Evolutionary conservation across 176 grass and related monocot genomes (phyloP), one percentile per base, ranked within the genome.

Genomic region (Microstegium vimineum): DNA sequence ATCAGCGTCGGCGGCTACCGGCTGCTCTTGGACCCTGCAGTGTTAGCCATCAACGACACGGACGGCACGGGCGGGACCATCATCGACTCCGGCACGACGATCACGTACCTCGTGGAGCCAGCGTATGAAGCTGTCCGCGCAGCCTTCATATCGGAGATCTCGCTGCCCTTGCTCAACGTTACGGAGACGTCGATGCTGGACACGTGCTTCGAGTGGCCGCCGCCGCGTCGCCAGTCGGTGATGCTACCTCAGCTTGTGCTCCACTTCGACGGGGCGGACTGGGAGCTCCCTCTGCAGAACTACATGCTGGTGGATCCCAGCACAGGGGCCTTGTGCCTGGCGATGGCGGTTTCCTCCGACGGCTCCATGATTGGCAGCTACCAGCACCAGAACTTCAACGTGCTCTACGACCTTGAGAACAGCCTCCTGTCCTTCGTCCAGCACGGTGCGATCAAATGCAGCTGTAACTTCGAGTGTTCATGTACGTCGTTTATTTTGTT

Each of bases 341-440:
- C 83, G 0, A 90, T 90, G 88, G 83, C 83, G 3, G 46, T 78
- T 27, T 90, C 88, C 0, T 8, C 8, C 4, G 88, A 77, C 13
- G 88, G 88, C 66, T 73, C 88, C 82, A 77, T 86, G 78, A 78
- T 90, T 66, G 88, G 88, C 34, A 90, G 22, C 83, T 90, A 73
- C 78, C 88, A 90, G 83, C 83, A 90, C 33, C 79, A 81, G 66
- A 90, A 90, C 78, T 82, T 90, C 46, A 78, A 86, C 73, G 66
- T 90, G 66, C 88, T 86, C 57, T 90, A 90, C 88, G 88, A 90
- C 83, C 80, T 82, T 65, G 78, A 81, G 73, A 88, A 91, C 85
- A 87, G 81, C 81, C 16, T 84, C 13, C n/a, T 91, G 33, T 85
- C 85, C 23, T 91, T 91, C 65, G 71, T 57, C 27, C 89, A 5